These are phyloP conservation scores for Aschersonia sp. DNA, from an alignment of 2,329 filamentous ascomycete genomes.

Conservation along the genomic window DNA sequence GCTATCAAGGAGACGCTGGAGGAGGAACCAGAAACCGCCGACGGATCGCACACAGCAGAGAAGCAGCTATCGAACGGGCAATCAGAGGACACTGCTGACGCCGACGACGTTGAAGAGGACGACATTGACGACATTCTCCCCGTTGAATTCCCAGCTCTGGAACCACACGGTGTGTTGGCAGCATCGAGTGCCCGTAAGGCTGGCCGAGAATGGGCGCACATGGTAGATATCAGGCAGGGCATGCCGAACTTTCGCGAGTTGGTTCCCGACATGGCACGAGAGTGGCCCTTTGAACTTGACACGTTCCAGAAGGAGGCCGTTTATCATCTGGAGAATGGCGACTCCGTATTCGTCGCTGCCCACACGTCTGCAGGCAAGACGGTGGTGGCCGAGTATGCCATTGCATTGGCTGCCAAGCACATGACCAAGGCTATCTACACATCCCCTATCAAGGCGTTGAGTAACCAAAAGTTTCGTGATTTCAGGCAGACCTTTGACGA, in stretches of 20 bases:
- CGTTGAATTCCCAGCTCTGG: constrained; percentile 82
- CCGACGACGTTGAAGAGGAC: constrained; percentile 34
- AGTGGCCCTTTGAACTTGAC: constrained; percentile 95
- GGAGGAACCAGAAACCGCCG: constrained; percentile 30
- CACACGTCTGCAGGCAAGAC: constrained; percentile 98
- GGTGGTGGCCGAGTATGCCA: constrained; percentile 94
- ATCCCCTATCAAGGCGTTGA: constrained; percentile 93
- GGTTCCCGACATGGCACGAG: constrained; percentile 88
- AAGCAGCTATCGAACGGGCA: constrained; percentile 10
- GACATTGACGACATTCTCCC: constrained; percentile 79
- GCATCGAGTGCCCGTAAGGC: constrained; percentile 57
- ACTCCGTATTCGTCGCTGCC: constrained; percentile 94
- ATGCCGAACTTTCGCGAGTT: constrained; percentile 90
- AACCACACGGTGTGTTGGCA: constrained; percentile 65
- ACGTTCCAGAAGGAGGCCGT: constrained; percentile 98
- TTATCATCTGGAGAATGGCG: constrained; percentile 89
- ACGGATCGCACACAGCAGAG: constrained; percentile 12
- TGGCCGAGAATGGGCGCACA: constrained; percentile 89
- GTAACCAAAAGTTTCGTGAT: constrained; percentile 97
- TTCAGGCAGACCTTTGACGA: constrained; percentile 85
- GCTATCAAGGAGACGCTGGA: constrained; percentile 53
- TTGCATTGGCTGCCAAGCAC: constrained; percentile 88
- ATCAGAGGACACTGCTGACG: constrained; percentile 13
- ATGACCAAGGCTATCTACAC: constrained; percentile 99
- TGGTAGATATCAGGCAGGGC: constrained; percentile 88